These are phyloP conservation scores for Solanum pimpinellifolium DNA, from an alignment of 257 asterid species.

Conservation along the genomic window DNA sequence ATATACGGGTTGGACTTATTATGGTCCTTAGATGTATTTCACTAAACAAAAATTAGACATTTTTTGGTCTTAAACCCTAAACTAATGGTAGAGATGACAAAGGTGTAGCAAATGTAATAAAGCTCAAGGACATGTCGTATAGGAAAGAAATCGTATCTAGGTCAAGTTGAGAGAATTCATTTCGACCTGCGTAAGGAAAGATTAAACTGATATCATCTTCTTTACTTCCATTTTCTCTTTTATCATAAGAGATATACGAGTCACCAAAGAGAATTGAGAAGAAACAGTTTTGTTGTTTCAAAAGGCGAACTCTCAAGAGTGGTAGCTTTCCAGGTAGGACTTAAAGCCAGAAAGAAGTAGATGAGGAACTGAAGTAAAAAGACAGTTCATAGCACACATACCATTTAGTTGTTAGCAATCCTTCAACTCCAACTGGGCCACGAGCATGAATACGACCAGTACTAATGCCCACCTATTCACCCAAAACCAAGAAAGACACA, in stretches of 20 bases:
- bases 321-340: not conserved
- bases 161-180: not conserved
- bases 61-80: not conserved
- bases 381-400: conserved; percentile 6
- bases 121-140: not conserved
- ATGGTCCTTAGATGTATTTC: not conserved
- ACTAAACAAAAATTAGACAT: not conserved
- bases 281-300: not conserved
- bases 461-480: conserved; percentile 80
- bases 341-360: not conserved
- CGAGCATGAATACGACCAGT: conserved; percentile 97
- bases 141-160: not conserved
- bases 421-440: conserved; percentile 98
- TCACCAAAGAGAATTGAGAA: not conserved
- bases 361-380: not conserved
- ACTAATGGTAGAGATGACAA: not conserved
- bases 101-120: not conserved
- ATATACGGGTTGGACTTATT: not conserved
- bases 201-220: not conserved
- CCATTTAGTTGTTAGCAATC: conserved; percentile 92
- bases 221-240: not conserved
- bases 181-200: not conserved
- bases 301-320: not conserved
- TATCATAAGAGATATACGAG: not conserved
- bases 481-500: not conserved